Conservation (phyloP, 208 protist species). For the Acanthamoeba castellanii region DNA sequence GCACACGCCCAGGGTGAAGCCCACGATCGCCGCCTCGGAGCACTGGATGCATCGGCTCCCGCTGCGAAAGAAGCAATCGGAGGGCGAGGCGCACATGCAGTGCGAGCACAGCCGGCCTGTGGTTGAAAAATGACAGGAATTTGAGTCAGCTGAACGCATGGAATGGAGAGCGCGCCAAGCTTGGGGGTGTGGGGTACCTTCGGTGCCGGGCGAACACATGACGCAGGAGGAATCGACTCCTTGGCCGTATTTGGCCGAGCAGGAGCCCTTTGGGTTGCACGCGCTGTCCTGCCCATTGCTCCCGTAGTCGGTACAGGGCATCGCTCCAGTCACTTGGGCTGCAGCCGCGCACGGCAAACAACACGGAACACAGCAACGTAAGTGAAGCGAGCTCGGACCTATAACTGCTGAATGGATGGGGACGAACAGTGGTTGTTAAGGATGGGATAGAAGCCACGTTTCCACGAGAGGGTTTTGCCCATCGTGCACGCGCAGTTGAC, state of each 20-base stretch:
- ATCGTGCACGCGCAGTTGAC: neutral
- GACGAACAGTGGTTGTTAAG: neutral
- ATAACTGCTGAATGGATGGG: neutral
- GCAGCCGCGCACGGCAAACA: too few species aligned
- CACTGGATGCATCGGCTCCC: neutral
- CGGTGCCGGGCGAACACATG: neutral
- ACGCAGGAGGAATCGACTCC: neutral
- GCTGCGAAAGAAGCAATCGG: neutral
- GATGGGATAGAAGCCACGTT: conserved; percentile 11
- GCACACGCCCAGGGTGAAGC: neutral
- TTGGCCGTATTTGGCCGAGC: neutral
- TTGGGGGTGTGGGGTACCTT: too few species aligned
- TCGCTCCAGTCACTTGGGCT: neutral
- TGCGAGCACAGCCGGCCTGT: conserved; percentile 2
- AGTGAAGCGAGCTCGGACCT: neutral
- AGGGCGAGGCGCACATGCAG: neutral
- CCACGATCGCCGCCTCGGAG: neutral
- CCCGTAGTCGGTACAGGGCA: neutral
- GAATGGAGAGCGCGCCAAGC: too few species aligned
- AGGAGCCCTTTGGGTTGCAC: neutral
- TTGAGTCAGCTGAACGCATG: too few species aligned
- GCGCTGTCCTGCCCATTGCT: neutral
- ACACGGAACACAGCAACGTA: too few species aligned
- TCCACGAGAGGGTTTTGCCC: neutral
- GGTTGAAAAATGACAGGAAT: too few species aligned